Base-by-base conservation (phyloP, 1,284 basidiomycete species). In the Coniophora puteana region DNA sequence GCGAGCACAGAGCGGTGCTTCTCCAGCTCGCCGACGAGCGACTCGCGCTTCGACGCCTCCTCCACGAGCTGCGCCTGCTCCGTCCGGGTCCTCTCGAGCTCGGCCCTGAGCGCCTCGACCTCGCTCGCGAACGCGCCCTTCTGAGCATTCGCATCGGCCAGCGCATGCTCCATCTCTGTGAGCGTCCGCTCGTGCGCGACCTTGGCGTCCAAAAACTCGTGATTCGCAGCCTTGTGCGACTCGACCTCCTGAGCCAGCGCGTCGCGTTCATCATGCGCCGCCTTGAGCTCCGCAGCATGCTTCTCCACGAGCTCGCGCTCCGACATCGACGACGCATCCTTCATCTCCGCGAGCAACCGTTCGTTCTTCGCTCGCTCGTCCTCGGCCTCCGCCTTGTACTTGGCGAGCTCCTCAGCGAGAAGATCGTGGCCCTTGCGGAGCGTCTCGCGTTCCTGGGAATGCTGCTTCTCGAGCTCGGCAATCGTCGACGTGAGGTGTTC, bases 31-130 rank as follows among this genome's bases (percentile, higher is more conserved):
- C 74, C 69, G 8, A 77, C 74, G 31, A 89, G 69, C 11, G 82
- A 81, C 51, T 87, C 76, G 20, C 79, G 81, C 50, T 86, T 82
- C 4, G 83, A 85, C 17, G 78, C 79, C 52, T 89, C 82, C 52
- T 83, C 74, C 32, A 78, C 63, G n/a, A 86, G 72, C 50, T 70
- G 72, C 2, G 71, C 69, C 51, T 84, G 80, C 53, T 84, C 78
- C 11, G 56, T 62, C 20, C 69, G 74, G 32, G 76, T 78, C 48
- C 62, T 66, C 35, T 77, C 70, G 16, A 91, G 68, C 52, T 85
- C 80, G n/a, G 63, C 69, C 42, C 72, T 72, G 38, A 87, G 68
- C 47, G 65, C 65, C 14, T 68, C 71, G 29, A 84, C 62, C 52
- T 86, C 74, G 21, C 64, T 60, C 21, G 69, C 67, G 34, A 87